Percentiles rank a stretch among this genome's conserved stretches.
These are phyloP conservation scores for Malassezia arunalokei DNA, from an alignment of 1,284 basidiomycete species.

Conservation along the genomic window DNA sequence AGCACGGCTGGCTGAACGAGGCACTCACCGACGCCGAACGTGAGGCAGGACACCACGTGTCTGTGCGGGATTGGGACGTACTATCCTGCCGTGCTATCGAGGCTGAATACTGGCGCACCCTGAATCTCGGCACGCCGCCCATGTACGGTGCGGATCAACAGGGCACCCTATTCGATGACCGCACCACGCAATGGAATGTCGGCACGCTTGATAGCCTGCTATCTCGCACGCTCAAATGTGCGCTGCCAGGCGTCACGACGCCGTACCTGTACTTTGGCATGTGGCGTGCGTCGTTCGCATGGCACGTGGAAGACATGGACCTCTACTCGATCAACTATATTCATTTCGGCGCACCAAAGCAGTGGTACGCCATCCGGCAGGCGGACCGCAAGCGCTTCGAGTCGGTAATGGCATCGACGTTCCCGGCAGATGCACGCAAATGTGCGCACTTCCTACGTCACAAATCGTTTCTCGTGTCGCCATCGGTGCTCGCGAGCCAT, in stretches of 20 bases:
- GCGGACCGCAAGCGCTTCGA: conserved; percentile 52
- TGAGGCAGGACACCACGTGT: conserved; percentile 7
- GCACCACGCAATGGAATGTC: conserved; percentile 81
- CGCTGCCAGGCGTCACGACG: conserved; percentile 84
- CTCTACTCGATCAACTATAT: conserved; percentile 98
- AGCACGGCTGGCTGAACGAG: conserved; percentile 33
- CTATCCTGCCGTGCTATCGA: conserved; percentile 68
- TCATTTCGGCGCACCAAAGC: conserved; percentile 89
- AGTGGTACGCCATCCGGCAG: conserved; percentile 95
- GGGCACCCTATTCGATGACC: conserved; percentile 71
- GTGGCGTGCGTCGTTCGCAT: conserved; percentile 94
- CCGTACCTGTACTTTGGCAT: conserved; percentile 98
- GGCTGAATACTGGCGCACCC: conserved; percentile 79
- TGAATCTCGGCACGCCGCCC: conserved; percentile 73
- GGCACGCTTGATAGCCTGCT: conserved; percentile 76
- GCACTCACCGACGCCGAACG: conserved; percentile 21
- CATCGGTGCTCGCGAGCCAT: conserved; percentile 64
- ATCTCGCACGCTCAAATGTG: conserved; percentile 57
- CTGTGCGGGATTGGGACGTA: conserved; percentile 26
- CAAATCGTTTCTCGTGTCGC: conserved; percentile 89
- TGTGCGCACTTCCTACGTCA: conserved; percentile 92
- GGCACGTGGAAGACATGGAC: conserved; percentile 88
- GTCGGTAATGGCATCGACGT: conserved; percentile 39
- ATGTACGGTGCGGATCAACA: conserved; percentile 94
- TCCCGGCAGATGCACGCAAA: conserved; percentile 49